Percentiles rank a stretch among this genome's conserved stretches.
phyloP scores from a whole-genome alignment of 2,329 filamentous ascomycete genomes.

The Aspergillus sp. region DNA sequence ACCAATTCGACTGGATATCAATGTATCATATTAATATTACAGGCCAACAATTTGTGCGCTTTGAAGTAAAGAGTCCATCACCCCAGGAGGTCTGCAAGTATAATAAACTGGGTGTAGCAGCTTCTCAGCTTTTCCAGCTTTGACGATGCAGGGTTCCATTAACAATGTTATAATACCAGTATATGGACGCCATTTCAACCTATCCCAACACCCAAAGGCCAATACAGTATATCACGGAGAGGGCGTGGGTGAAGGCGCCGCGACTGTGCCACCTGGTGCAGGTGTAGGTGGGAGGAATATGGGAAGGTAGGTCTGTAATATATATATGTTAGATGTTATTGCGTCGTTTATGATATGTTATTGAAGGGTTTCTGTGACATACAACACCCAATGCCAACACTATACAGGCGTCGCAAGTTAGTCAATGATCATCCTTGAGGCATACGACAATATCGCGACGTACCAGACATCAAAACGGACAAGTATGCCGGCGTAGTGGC shows the following conservation, averaged over 20 bases:
- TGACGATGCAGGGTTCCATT: neutral
- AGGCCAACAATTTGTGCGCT: neutral
- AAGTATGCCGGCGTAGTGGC: slow-evolving; percentile 70
- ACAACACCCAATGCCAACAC: slow-evolving; percentile 60
- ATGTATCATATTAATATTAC: slow-evolving; percentile 3
- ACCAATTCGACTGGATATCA: neutral
- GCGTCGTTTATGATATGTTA: neutral
- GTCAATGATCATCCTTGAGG: slow-evolving; percentile 3
- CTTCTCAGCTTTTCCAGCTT: neutral
- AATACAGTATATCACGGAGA: slow-evolving; percentile 12
- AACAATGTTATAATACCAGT: neutral
- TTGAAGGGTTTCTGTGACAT: slow-evolving; percentile 25
- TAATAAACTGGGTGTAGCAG: neutral
- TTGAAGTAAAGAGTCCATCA: neutral
- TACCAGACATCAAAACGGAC: slow-evolving; percentile 76
- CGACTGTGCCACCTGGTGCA: slow-evolving; percentile 36
- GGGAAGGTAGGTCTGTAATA: slow-evolving; percentile 60
- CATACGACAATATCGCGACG: slow-evolving; percentile 33
- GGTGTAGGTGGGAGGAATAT: slow-evolving; percentile 61
- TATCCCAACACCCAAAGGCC: neutral
- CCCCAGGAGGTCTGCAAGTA: neutral
- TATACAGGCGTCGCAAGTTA: slow-evolving; percentile 31
- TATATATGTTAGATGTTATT: slow-evolving; percentile 12
- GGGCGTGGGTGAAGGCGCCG: slow-evolving; percentile 47
- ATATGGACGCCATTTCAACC: neutral